Conservation (phyloP, 495 filamentous ascomycete genomes). For the Podospora australis region DNA sequence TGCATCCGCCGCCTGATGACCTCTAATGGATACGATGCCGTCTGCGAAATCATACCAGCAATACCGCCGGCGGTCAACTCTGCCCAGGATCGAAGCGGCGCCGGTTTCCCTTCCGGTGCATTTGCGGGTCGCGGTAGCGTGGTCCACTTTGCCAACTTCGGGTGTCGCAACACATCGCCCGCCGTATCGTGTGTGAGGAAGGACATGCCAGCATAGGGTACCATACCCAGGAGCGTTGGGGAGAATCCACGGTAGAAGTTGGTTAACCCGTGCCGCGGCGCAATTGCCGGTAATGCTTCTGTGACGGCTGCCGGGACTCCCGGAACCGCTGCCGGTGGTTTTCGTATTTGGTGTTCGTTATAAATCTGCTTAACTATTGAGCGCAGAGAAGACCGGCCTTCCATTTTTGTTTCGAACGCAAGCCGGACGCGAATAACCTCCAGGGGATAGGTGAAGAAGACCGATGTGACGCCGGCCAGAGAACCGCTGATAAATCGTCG, state of each 20-base stretch:
- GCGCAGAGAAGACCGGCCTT: constrained; percentile 56
- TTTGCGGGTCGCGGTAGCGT: constrained; percentile 42
- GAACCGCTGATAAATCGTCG: constrained; percentile 74
- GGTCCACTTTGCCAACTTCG: constrained; percentile 60
- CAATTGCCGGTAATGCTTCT: constrained; percentile 25
- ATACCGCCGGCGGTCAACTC: constrained; percentile 77
- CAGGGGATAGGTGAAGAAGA: constrained; percentile 92
- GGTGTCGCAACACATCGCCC: constrained; percentile 70
- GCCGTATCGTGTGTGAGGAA: constrained; percentile 91
- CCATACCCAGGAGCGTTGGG: constrained; percentile 84
- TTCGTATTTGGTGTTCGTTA: constrained; percentile 55
- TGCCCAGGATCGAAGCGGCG: constrained; percentile 68
- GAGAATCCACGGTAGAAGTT: constrained; percentile 97
- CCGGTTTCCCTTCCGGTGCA: constrained; percentile 50
- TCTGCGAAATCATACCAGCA: constrained; percentile 84
- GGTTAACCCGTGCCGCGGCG: constrained; percentile 59
- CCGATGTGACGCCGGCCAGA: constrained; percentile 78
- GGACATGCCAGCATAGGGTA: constrained; percentile 95
- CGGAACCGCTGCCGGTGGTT: constrained; percentile 13
- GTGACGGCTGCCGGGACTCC: constrained; percentile 22
- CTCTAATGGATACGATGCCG: constrained; percentile 86
- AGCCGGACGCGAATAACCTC: constrained; percentile 89
- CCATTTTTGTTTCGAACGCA: constrained; percentile 80
- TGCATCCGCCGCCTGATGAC: constrained; percentile 92
- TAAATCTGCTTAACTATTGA: constrained; percentile 80